Evolutionary conservation across 129 eudicot genomes (phyloP), one percentile per base, ranked within the genome.

Genomic region (Escallonia rubra): DNA sequence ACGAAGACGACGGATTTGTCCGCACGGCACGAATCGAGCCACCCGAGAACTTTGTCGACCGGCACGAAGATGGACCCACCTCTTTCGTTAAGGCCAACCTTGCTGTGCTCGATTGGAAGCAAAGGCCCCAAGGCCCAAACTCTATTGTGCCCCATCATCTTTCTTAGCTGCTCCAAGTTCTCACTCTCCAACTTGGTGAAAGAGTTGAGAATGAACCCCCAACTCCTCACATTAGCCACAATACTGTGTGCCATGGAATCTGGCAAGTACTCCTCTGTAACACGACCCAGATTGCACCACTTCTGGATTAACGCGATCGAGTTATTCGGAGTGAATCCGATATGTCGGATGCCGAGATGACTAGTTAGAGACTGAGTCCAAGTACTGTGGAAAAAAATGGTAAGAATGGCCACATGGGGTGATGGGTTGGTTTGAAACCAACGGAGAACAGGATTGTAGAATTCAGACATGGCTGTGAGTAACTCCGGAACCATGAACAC

Each of bases 101-200:
- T n/a, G n/a, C n/a, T 6, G 39, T 13, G 2, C 11, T 59, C 3
- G 65, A 64, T 46, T 11, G 65, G 61, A 4, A 64, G 48, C 49
- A 76, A 47, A 13, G 81, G 81, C 41, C 76, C 76, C 41, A 70
- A 55, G 4, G 72, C 57, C 65, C 71, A 78, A 10, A 78, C 69
- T 8, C 77, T 51, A 34, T 71, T 40, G 52, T 72, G 72, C 8
- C 76, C 72, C 3, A 61, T 1, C 4, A 3, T 12, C 0, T 12
- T 15, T 38, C 2, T 52, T 6, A 71, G 7, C 2, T 52, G 67
- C 4, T 66, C 74, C 62, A 66, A 65, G 67, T 65, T 71, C 3
- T 13, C 69, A 1, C 50, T 13, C 8, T 78, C 82, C 74, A 78
- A 34, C 57, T 60, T 69, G 10, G 11, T 49, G 40, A 71, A 78